phyloP scores from a whole-genome alignment of 345 rosid genomes.

The Carallia brachiata region DNA sequence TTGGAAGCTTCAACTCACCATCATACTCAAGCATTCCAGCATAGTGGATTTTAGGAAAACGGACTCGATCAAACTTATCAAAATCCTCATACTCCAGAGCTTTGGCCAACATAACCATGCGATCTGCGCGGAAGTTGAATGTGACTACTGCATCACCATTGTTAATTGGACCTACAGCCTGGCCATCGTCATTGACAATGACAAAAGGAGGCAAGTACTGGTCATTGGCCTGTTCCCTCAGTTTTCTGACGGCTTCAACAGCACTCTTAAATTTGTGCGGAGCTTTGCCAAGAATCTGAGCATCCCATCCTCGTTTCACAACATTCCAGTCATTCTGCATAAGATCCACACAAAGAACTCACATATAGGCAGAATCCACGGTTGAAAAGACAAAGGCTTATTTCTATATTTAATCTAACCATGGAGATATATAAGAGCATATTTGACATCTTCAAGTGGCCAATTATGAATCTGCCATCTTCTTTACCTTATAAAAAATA shows the following conservation, averaged over 20 bases:
- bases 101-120: constrained; percentile 95
- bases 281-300: constrained; percentile 98
- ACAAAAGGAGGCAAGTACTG: constrained; percentile 95
- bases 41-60: constrained; percentile 78
- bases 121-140: constrained; percentile 90
- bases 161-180: constrained; percentile 81
- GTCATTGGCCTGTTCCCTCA: constrained; percentile 76
- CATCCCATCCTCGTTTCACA: constrained; percentile 97
- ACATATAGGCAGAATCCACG: neutral
- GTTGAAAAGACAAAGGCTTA: no score
- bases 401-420: no score
- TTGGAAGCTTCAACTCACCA: constrained; percentile 91
- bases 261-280: constrained; percentile 79
- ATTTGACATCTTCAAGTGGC: no score
- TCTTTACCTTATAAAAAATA: no score
- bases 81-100: constrained; percentile 86
- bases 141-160: constrained; percentile 99
- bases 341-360: neutral
- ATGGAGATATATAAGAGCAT: no score
- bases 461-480: no score
- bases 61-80: constrained; percentile 89
- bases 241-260: constrained; percentile 79
- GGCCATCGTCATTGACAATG: constrained; percentile 67
- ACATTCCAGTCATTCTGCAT: constrained; percentile 92
- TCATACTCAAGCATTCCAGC: constrained; percentile 99